phyloP scores from a whole-genome alignment of 345 rosid species.

The Turnera subulata region DNA sequence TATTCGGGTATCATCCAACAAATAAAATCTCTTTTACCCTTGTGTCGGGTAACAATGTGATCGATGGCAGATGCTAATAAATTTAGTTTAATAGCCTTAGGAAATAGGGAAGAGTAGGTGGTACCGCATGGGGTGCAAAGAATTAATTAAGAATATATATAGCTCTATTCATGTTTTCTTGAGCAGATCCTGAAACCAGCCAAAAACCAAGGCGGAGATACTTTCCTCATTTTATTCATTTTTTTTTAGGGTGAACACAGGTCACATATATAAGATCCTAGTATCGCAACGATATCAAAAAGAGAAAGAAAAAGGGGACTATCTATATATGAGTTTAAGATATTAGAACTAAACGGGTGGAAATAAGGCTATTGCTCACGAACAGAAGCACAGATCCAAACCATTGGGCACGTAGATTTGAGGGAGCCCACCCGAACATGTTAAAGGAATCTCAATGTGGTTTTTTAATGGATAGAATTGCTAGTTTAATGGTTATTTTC shows the following conservation, averaged over 20 bases:
- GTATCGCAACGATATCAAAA: background rate
- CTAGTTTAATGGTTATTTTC: constrained; percentile 39
- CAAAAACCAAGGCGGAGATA: constrained; percentile 3
- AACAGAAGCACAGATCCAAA: constrained; percentile 24
- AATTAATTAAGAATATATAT: too few relatives aligned
- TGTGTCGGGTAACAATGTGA: too few relatives aligned
- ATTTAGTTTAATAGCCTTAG: too few relatives aligned
- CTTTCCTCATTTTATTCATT: background rate
- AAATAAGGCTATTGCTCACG: constrained; percentile 30
- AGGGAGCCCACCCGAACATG: constrained; percentile 46
- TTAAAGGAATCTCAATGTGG: constrained; percentile 36
- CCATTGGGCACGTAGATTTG: constrained; percentile 54
- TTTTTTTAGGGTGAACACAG: too few relatives aligned
- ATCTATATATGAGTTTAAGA: constrained; percentile 9
- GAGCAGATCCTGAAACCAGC: constrained; percentile 13
- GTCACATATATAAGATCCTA: too few relatives aligned
- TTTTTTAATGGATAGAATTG: constrained; percentile 23
- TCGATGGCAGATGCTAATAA: too few relatives aligned
- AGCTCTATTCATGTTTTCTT: background rate
- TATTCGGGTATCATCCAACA: too few relatives aligned
- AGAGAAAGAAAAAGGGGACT: background rate
- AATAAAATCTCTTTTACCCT: too few relatives aligned
- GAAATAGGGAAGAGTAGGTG: too few relatives aligned
- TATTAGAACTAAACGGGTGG: constrained; percentile 16
- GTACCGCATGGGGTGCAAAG: too few relatives aligned